Evolutionary conservation across 495 filamentous ascomycete species (phyloP).

Genomic region (Xanthoparmelia taractica): DNA sequence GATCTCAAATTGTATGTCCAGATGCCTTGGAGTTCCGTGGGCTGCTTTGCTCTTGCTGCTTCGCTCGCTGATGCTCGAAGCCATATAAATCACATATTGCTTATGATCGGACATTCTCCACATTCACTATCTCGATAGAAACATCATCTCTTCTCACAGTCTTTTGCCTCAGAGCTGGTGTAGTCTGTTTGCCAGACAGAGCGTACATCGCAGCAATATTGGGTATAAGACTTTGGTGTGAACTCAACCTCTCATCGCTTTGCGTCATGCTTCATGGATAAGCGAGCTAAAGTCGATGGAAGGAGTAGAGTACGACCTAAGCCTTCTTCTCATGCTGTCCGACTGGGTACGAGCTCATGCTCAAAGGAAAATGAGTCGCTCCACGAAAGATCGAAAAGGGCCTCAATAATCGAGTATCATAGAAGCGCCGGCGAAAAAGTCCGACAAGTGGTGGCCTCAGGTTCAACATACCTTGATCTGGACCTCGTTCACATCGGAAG

Average conservation of each 20-base stretch:
- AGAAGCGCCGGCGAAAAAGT: constrained; percentile 48
- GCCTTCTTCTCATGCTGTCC: constrained; percentile 1
- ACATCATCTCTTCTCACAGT: constrained; percentile 12
- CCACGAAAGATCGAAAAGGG: constrained; percentile 23
- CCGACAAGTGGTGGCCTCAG: constrained; percentile 48
- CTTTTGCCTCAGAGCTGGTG: constrained; percentile 17
- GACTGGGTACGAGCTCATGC: constrained; percentile 6
- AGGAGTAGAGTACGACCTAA: constrained; percentile 31
- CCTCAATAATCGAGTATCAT: constrained; percentile 33
- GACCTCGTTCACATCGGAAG: constrained; percentile 84
- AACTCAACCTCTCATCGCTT: constrained; percentile 42
- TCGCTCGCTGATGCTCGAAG: constrained; percentile 29
- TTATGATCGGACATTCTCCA: constrained; percentile 13
- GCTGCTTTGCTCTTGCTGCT: constrained; percentile 26
- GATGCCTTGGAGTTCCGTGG: background rate
- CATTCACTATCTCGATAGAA: constrained; percentile 3
- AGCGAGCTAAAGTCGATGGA: constrained; percentile 33
- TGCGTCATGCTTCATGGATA: constrained; percentile 29
- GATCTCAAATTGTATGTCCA: background rate
- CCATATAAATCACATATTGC: constrained; percentile 10
- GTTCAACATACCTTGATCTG: constrained; percentile 99
- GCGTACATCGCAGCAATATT: constrained; percentile 19
- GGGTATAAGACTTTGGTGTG: constrained; percentile 36
- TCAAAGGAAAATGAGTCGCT: constrained; percentile 25
- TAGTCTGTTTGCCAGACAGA: constrained; percentile 31